Evolutionary conservation across 352 stramenopile genomes (phyloP).

Genomic region (Detonula confervacea): DNA sequence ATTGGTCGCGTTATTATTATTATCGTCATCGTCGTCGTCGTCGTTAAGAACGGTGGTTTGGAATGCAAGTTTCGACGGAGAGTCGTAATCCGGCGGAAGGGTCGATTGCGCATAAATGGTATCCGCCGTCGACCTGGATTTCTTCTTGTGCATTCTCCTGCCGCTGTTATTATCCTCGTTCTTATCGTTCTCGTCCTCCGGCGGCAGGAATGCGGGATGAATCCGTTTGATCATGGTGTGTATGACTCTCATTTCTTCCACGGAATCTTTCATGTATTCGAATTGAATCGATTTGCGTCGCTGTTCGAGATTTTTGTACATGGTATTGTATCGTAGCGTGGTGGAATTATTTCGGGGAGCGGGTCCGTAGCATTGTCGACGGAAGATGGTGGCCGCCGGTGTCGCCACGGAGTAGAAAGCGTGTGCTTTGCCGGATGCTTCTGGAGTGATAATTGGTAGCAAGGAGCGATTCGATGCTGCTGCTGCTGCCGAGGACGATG

Average conservation of each 20-base stretch:
- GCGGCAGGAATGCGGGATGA: slow-evolving; percentile 38
- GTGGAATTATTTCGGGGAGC: slow-evolving; percentile 5
- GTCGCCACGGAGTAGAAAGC: slow-evolving; percentile 39
- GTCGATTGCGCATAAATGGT: slow-evolving; percentile 44
- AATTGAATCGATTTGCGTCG: slow-evolving; percentile 54
- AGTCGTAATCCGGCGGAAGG: slow-evolving; percentile 20
- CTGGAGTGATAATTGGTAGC: slow-evolving; percentile 38
- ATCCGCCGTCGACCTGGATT: slow-evolving; percentile 36
- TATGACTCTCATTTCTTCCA: slow-evolving; percentile 48
- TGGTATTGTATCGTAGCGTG: slow-evolving; percentile 18
- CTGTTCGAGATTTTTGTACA: slow-evolving; percentile 59
- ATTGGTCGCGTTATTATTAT: too few relatives aligned
- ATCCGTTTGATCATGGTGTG: slow-evolving; percentile 43
- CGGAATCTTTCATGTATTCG: slow-evolving; percentile 36
- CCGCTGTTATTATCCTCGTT: background rate
- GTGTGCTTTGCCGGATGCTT: slow-evolving; percentile 30
- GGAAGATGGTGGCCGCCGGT: slow-evolving; percentile 44
- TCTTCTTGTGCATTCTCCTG: slow-evolving; percentile 50
- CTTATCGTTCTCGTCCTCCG: background rate
- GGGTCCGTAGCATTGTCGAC: slow-evolving; percentile 50
- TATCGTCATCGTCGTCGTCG: slow-evolving; percentile 1
- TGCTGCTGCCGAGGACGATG: slow-evolving; percentile 2
- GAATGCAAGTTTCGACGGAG: slow-evolving; percentile 36
- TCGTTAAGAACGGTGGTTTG: slow-evolving; percentile 43
- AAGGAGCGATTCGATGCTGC: background rate